Evolutionary conservation across 2,329 filamentous ascomycete species (phyloP).

Genomic region (Exophiala mesophila): DNA sequence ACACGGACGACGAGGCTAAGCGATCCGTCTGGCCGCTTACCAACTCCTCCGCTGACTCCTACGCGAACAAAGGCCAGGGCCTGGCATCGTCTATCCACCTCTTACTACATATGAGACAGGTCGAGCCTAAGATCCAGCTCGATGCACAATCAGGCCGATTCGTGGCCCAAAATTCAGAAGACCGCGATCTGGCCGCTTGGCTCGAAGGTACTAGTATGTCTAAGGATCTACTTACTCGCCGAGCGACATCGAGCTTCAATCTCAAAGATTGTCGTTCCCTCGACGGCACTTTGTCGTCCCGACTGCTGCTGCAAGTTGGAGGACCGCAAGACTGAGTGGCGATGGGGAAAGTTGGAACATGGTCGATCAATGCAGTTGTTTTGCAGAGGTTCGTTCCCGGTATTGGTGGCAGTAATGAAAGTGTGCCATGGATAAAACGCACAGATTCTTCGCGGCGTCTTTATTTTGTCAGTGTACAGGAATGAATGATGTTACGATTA

Average conservation of each 20-base stretch:
- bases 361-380: too few species aligned
- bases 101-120: slow-evolving; percentile 53
- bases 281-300: slow-evolving; percentile 26
- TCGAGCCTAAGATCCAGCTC: slow-evolving; percentile 39
- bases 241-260: slow-evolving; percentile 36
- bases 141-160: slow-evolving; percentile 37
- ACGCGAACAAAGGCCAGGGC: slow-evolving; percentile 53
- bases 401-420: too few species aligned
- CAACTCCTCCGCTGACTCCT: slow-evolving; percentile 47
- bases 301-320: slow-evolving; percentile 8
- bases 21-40: slow-evolving; percentile 46
- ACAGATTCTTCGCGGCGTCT: too few species aligned
- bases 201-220: slow-evolving; percentile 6
- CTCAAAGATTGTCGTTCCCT: slow-evolving; percentile 38
- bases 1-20: slow-evolving; percentile 41
- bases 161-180: slow-evolving; percentile 36
- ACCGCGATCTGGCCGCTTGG: slow-evolving; percentile 25
- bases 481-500: slow-evolving; percentile 10
- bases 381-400: too few species aligned
- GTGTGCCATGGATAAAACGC: too few species aligned
- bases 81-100: slow-evolving; percentile 55
- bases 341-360: too few species aligned
- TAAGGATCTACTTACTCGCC: slow-evolving; percentile 25
- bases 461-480: too few species aligned
- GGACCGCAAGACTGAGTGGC: background rate